These are phyloP conservation scores for Penicillium desertorum DNA, from an alignment of 495 filamentous ascomycete genomes.

Conservation along the genomic window DNA sequence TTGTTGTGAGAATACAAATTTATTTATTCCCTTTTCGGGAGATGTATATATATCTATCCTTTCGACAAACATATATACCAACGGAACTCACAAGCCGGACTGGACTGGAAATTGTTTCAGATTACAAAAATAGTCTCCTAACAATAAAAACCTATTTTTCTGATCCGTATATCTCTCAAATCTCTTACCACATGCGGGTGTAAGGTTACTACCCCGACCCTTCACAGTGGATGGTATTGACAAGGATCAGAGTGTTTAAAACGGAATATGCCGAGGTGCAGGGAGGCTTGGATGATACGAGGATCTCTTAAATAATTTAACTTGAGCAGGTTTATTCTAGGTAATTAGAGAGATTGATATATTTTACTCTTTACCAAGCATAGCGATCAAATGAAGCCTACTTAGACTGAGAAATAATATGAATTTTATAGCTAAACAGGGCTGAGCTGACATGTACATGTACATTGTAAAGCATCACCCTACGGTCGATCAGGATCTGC, in stretches of 20 bases:
- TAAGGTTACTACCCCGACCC: conserved; percentile 1
- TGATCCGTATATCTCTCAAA: neutral
- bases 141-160: neutral
- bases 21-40: neutral
- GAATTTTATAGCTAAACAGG: conserved; percentile 15
- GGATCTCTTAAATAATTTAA: conserved; percentile 10
- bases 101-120: conserved; percentile 8
- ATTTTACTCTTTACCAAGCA: neutral
- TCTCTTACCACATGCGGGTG: conserved; percentile 5
- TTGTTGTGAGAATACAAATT: neutral
- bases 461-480: conserved; percentile 21
- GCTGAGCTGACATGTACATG: conserved; percentile 26
- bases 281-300: conserved; percentile 5
- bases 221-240: neutral
- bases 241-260: conserved; percentile 14
- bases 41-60: neutral
- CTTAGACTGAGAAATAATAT: neutral
- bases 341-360: neutral
- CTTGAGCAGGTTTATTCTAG: neutral
- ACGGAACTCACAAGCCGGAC: neutral
- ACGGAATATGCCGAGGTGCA: conserved; percentile 30
- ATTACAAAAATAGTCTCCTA: conserved; percentile 2
- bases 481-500: conserved; percentile 30
- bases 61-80: neutral
- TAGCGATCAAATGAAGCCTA: neutral